These are phyloP conservation scores for Dissophora globulifera DNA, from an alignment of 192 early-diverging fungal genomes.

Conservation along the genomic window DNA sequence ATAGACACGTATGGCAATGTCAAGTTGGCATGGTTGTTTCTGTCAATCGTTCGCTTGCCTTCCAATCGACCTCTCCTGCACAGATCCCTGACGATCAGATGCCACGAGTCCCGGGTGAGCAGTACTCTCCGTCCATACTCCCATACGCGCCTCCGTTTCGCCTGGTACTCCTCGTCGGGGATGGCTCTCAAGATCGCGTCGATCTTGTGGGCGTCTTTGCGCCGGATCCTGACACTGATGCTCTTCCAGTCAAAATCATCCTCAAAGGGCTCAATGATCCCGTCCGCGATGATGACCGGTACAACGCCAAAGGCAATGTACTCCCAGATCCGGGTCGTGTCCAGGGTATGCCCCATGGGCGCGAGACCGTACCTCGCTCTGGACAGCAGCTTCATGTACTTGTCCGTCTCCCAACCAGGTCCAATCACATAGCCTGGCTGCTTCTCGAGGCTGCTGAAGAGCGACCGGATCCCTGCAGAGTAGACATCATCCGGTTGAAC, in stretches of 20 bases:
- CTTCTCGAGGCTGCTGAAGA: slow-evolving; percentile 44
- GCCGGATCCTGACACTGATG: slow-evolving; percentile 49
- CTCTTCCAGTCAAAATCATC: slow-evolving; percentile 61
- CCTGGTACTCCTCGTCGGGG: slow-evolving; percentile 54
- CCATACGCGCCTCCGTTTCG: slow-evolving; percentile 51
- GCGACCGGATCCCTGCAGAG: slow-evolving; percentile 54
- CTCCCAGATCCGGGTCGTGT: slow-evolving; percentile 59
- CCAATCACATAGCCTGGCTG: slow-evolving; percentile 55
- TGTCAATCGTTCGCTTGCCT: slow-evolving; percentile 14
- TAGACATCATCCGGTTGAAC: slow-evolving; percentile 38
- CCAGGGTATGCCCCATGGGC: slow-evolving; percentile 58
- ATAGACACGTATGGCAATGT: slow-evolving; percentile 1
- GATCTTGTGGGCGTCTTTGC: slow-evolving; percentile 56
- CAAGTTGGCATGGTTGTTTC: not conserved
- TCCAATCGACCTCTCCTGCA: slow-evolving; percentile 44
- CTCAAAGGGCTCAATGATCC: slow-evolving; percentile 61
- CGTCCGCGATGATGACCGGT: slow-evolving; percentile 61
- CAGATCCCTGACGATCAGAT: slow-evolving; percentile 57
- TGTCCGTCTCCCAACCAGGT: slow-evolving; percentile 22
- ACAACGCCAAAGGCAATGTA: slow-evolving; percentile 63
- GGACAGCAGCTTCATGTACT: slow-evolving; percentile 55
- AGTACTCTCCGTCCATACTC: slow-evolving; percentile 48
- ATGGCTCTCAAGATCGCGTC: slow-evolving; percentile 34
- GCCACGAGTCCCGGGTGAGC: slow-evolving; percentile 57
- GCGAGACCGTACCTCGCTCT: slow-evolving; percentile 54